Evolutionary conservation across 2,329 filamentous ascomycete species (phyloP).

Genomic region (Venturiaceae sp.): DNA sequence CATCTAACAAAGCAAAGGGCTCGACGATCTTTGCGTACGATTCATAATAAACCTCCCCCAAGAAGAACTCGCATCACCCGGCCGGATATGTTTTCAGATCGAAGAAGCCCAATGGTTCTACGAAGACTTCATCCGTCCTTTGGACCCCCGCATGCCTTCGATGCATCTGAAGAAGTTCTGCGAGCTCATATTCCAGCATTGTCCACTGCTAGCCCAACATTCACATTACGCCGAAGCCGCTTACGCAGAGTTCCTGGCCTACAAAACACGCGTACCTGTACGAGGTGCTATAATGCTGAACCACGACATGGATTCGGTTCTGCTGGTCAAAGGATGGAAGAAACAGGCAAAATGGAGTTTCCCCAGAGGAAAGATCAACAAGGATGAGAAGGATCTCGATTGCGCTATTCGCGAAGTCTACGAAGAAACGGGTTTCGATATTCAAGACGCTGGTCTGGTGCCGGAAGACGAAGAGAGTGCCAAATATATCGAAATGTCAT

Average conservation of each 20-base stretch:
- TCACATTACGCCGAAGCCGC: slow-evolving; percentile 69
- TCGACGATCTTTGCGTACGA: slow-evolving; percentile 95
- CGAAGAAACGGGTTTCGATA: slow-evolving; percentile 89
- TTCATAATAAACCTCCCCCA: slow-evolving; percentile 96
- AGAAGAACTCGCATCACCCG: slow-evolving; percentile 80
- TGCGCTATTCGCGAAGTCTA: slow-evolving; percentile 92
- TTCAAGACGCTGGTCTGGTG: slow-evolving; percentile 66
- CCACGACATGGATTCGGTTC: slow-evolving; percentile 82
- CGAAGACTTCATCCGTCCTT: slow-evolving; percentile 94
- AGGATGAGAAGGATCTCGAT: slow-evolving; percentile 86
- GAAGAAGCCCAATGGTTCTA: slow-evolving; percentile 99
- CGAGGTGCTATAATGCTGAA: slow-evolving; percentile 91
- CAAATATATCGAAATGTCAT: slow-evolving; percentile 79
- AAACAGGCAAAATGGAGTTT: slow-evolving; percentile 96
- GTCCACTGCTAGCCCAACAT: slow-evolving; percentile 75
- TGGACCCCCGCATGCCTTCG: slow-evolving; percentile 75
- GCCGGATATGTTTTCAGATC: slow-evolving; percentile 95
- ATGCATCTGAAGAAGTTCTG: slow-evolving; percentile 81
- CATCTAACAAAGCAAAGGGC: slow-evolving; percentile 44
- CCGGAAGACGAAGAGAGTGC: slow-evolving; percentile 55
- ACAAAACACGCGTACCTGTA: slow-evolving; percentile 91
- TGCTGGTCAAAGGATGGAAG: slow-evolving; percentile 97
- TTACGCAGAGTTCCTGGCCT: slow-evolving; percentile 84
- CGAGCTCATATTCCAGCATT: slow-evolving; percentile 86
- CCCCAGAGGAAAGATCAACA: slow-evolving; percentile 94